phyloP scores from a whole-genome alignment of 2,329 filamentous ascomycete species.

The Hymenoscyphus repandus region DNA sequence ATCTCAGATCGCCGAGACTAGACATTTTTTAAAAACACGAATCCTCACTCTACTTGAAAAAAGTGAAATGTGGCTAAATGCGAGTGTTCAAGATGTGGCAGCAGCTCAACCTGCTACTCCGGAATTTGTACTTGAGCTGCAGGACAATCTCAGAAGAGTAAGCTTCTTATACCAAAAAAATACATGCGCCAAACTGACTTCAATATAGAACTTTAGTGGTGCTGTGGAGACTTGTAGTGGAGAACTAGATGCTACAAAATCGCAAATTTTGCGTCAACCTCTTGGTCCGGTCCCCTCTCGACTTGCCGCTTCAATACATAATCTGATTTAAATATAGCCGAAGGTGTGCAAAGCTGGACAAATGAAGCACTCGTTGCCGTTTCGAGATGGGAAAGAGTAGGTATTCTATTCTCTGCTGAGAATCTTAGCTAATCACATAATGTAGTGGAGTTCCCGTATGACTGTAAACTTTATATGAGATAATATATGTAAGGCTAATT shows the following conservation, averaged over 20 bases:
- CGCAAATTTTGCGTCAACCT: neutral
- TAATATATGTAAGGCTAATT: neutral
- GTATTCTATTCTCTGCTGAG: neutral
- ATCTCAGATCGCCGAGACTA: slow-evolving; percentile 13
- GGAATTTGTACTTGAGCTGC: slow-evolving; percentile 4
- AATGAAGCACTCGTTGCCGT: slow-evolving; percentile 1
- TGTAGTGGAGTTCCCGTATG: slow-evolving; percentile 4
- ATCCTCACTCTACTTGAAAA: slow-evolving; percentile 9
- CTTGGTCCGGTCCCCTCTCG: slow-evolving; percentile 2
- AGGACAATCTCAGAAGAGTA: slow-evolving; percentile 7
- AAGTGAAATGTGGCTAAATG: slow-evolving; percentile 13
- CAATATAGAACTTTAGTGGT: slow-evolving; percentile 5
- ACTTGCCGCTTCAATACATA: neutral
- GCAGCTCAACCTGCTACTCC: slow-evolving; percentile 3
- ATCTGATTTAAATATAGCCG: slow-evolving; percentile 7
- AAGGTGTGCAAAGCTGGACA: slow-evolving; percentile 8
- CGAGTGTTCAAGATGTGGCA: slow-evolving; percentile 1
- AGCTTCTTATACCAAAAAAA: neutral
- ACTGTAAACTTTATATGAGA: neutral
- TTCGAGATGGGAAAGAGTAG: slow-evolving; percentile 5
- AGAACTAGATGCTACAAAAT: neutral
- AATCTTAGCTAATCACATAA: neutral
- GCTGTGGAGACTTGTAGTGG: slow-evolving; percentile 1
- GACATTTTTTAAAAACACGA: slow-evolving; percentile 11
- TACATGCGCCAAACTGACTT: neutral